Evolutionary conservation across 176 grass and related monocot genomes (phyloP), one percentile per base, ranked within the genome.

Genomic region (Chrysopogon serrulatus): DNA sequence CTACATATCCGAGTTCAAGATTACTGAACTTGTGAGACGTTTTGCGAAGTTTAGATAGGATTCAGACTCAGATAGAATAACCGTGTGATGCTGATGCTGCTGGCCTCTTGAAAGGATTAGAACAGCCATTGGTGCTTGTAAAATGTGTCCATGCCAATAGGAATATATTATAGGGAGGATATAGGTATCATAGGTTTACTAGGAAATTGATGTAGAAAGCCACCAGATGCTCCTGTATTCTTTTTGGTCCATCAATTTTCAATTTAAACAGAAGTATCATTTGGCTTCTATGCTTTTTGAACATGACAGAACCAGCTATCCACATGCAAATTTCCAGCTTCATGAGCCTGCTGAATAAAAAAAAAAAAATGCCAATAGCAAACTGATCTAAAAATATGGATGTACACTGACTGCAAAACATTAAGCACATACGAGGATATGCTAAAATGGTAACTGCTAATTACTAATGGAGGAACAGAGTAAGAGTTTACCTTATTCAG

Each of bases 1-100:
- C 87, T 98, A 56, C 91, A 92, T 32, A 95, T 95, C 64, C 86
- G 64, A 64, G 89, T 98, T 73, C 81, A 89, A 73, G 86, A 92
- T 74, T 76, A 86, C 74, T 88, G 87, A 90, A 59, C 39, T 45
- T 65, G 69, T 18, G 82, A 67, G 79, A 62, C 84, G 76, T 93
- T 86, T 85, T 84, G 78, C 5, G 31, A 31, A 83, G 73, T 77
- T 82, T 86, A 84, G 79, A 84, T 93, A 86, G 73, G 71, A 77
- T 70, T 76, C n/a, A 76, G 6, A 81, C 40, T 81, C 15, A 57
- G 72, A 81, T 65, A 73, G 34, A 78, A 73, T 81, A 80, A 82
- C 53, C 48, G 54, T 47, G 54, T 4, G 47, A 66, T 82, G 80
- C 60, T 74, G 76, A 63, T 80, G 77, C 51, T 65, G 53, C 68